phyloP scores from a whole-genome alignment of 2,329 filamentous ascomycete species.

The Cadophora sp. region DNA sequence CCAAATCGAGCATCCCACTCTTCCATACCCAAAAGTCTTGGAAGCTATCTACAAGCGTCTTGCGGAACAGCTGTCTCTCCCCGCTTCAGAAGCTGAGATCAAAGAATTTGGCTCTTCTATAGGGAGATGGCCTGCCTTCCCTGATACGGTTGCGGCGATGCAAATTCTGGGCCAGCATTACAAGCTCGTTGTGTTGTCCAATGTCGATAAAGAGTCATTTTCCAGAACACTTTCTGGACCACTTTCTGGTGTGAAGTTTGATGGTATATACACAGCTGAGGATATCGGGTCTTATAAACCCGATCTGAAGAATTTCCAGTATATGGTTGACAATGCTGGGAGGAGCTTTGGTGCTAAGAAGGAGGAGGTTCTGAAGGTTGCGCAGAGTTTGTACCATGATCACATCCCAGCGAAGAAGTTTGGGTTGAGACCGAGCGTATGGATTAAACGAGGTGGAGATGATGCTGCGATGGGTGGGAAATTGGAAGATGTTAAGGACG shows the following conservation, averaged over 20 bases:
- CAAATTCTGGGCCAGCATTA: conserved; percentile 51
- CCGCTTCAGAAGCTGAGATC: conserved; percentile 41
- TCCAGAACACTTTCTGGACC: conserved; percentile 51
- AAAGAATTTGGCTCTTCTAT: conserved; percentile 52
- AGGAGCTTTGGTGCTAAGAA: conserved; percentile 62
- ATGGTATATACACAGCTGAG: conserved; percentile 71
- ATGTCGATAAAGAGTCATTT: conserved; percentile 63
- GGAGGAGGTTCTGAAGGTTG: conserved; percentile 66
- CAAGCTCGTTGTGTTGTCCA: conserved; percentile 62
- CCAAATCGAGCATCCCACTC: conserved; percentile 57
- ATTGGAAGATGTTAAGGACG: conserved; percentile 20
- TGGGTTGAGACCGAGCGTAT: conserved; percentile 61
- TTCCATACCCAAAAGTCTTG: conserved; percentile 60
- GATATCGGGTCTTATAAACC: conserved; percentile 78
- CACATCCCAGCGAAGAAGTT: conserved; percentile 67
- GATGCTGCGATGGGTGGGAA: conserved; percentile 28
- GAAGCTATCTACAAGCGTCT: conserved; percentile 48
- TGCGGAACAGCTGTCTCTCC: conserved; percentile 45
- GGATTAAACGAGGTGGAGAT: conserved; percentile 60
- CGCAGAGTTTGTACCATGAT: conserved; percentile 74
- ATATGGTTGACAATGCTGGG: conserved; percentile 62
- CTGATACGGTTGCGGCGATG: conserved; percentile 56
- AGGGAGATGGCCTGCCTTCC: conserved; percentile 55
- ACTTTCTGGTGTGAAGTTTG: conserved; percentile 59
- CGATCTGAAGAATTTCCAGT: conserved; percentile 67